These are phyloP conservation scores for Amanita inopinata DNA, from an alignment of 768 basidiomycete genomes.

Conservation along the genomic window DNA sequence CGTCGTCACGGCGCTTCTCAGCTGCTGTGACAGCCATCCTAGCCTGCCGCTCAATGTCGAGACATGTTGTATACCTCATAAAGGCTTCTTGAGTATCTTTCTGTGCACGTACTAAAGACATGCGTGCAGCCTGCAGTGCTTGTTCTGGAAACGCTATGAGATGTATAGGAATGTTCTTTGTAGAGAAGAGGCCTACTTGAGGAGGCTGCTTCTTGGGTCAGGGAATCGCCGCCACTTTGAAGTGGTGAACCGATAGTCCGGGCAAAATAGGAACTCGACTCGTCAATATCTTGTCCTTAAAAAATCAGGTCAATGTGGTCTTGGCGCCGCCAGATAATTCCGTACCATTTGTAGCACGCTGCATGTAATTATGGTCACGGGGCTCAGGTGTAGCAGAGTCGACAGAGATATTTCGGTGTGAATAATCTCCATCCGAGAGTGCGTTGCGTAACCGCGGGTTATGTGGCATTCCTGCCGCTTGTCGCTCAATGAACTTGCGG, in stretches of 20 bases:
- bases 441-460: conserved; percentile 68
- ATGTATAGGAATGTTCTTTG: conserved; percentile 10
- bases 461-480: conserved; percentile 65
- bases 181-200: conserved; percentile 37
- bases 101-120: conserved; percentile 51
- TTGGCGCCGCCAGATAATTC: neutral
- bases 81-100: conserved; percentile 68
- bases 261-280: conserved; percentile 26
- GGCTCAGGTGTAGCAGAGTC: conserved; percentile 42
- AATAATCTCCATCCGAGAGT: conserved; percentile 25
- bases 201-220: conserved; percentile 46
- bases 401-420: conserved; percentile 33
- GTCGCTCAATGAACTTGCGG: conserved; percentile 75
- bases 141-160: conserved; percentile 33
- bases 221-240: conserved; percentile 39
- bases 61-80: conserved; percentile 55
- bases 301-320: neutral
- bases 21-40: conserved; percentile 51
- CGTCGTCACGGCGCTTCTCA: conserved; percentile 63
- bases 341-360: conserved; percentile 22
- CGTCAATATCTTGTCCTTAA: conserved; percentile 27
- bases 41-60: conserved; percentile 60
- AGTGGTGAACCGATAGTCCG: conserved; percentile 45
- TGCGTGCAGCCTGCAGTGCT: conserved; percentile 52
- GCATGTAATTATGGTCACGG: conserved; percentile 32